Conservation (phyloP, 306 rosid genomes). For the Prunus salicina region DNA sequence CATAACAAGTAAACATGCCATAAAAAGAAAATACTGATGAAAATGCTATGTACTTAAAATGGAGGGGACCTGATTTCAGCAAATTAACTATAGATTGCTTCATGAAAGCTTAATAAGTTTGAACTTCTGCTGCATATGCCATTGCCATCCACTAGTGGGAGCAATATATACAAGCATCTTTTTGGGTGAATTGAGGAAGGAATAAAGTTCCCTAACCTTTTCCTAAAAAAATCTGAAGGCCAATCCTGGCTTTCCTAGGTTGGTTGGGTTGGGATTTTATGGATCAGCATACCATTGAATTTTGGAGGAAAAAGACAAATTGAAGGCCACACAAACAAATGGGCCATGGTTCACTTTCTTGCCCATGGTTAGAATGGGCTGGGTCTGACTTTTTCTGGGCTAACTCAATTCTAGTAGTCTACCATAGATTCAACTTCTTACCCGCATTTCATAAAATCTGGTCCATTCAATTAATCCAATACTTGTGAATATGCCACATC, state of each 20-base stretch:
- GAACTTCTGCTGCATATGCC: background rate
- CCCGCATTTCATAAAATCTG: no score
- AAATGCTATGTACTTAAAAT: background rate
- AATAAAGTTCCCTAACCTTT: no score
- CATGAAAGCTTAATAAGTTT: background rate
- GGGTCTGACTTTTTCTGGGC: background rate
- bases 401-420: background rate
- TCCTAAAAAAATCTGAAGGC: no score
- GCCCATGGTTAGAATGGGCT: background rate
- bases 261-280: background rate
- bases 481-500: no score
- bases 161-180: background rate
- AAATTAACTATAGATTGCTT: background rate
- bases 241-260: background rate
- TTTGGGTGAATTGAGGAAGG: no score
- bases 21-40: background rate
- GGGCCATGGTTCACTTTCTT: background rate
- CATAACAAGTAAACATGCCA: no score
- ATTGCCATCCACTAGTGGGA: background rate
- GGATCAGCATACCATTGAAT: background rate
- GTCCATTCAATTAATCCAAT: no score
- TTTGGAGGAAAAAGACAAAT: background rate
- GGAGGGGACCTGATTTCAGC: constrained; percentile 6
- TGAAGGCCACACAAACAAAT: no score
- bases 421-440: background rate